Base-by-base conservation (phyloP, 352 stramenopile genomes). In the Globisporangium recalcitrans region DNA sequence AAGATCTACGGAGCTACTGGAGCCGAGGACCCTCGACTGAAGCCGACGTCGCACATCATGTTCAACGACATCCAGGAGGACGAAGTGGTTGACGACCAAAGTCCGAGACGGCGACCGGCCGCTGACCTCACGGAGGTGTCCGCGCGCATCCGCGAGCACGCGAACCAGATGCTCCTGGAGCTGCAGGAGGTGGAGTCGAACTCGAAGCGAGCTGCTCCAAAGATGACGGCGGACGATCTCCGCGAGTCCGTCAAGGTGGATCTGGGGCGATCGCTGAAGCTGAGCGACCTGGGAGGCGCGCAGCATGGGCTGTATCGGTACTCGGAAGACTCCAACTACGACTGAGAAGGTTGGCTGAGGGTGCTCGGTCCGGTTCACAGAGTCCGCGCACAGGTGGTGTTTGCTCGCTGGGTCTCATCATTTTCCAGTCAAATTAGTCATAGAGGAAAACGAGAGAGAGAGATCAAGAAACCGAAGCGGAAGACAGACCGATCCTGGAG, bases 21-120 rank as follows among this genome's bases (percentile, higher is more conserved):
- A 11, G 51, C 38, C 34, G 52, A 62, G 22, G 31, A 48, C 26
- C 34, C 47, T 40, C 58, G 52, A 4, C 46, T 67, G 26, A 68
- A 68, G 31, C 60, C 64, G 24, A 67, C 47, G 31, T 62, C 64
- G 16, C 64, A 67, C 59, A 62, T 63, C 49, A 63, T 77, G 69
- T 87, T 87, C 56, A 87, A 87, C 62, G 71, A 87, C 61, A 87
- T 87, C 21, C 73, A 73, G 58, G 77, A 87, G 63, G 77, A 87
- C 49, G 77, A 82, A 31, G 68, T 80, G 40, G 26, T 59, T 3
- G 64, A 67, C 27, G 59, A 67, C 32, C 24, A 29, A 5, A 49
- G 42, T 51, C 24, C 49, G 27, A 32, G 38, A 36, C 65, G 53
- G 32, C 48, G 34, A 26, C 65, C 26, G 16, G 58, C 52, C 34